Evolutionary conservation across 1,139 yeast genomes (phyloP), one percentile per base, ranked within the genome.

Genomic region (Trichomonascaceae sp.): DNA sequence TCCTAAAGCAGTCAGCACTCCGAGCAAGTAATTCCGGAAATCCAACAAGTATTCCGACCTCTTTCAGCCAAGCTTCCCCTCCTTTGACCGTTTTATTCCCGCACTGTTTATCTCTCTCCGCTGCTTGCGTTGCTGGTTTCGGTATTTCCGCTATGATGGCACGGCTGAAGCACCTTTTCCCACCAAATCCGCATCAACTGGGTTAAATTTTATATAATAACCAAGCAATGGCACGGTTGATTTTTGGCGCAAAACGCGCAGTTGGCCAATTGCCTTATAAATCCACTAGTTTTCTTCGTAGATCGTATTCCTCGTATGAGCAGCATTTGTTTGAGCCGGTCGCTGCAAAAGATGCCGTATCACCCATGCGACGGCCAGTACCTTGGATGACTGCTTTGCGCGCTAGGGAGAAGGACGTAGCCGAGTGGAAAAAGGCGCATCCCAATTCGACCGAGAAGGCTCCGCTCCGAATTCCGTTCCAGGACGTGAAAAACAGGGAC

Each of bases 381-480:
- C 86, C 96, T 6, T 89, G 96, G 96, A 69, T 88, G 63, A 87
- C 83, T 54, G 96, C 96, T 0, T 73, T 87, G 57, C 78, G 79
- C n/a, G 95, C 88, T 61, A 77, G 91, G 50, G 82, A 84, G 61
- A 79, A 80, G 64, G 87, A 86, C 65, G 70, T 79, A 65, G 81
- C 81, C 15, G 87, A 83, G 60, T 95, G 95, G 45, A 50, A 53
- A 32, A 50, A 57, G 51, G 45, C 53, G 24, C 66, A 60, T 57
- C 55, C 52, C 51, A 60, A 47, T 53, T 62, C 52, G 36, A 81
- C 82, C 64, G 76, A 78, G 32, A 78, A 84, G 62, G 91, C 85
- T 64, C 84, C 89, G 47, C 83, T 78, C 64, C 78, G 84, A 15
- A 83, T 85, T 66, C 81, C 83, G 53, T 84, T 85, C 61, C 65